Evolutionary conservation across 2,329 filamentous ascomycete species (phyloP).

Genomic region (Penicillium sp.): DNA sequence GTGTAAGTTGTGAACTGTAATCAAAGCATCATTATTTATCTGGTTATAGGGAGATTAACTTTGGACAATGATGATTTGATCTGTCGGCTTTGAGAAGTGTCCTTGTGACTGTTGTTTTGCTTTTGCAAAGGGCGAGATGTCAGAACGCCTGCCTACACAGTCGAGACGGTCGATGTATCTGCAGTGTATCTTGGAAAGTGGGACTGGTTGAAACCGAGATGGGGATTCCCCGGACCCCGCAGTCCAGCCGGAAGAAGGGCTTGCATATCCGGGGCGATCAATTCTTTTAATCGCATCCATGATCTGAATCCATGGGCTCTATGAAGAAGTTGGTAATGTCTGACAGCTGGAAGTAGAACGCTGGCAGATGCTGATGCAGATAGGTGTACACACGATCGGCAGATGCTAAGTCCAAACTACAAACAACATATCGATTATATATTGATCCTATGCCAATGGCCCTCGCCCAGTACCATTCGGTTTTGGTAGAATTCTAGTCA

Average conservation of each 20-base stretch:
- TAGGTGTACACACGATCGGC: background rate
- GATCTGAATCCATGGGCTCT: background rate
- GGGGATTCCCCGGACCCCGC: constrained; percentile 11
- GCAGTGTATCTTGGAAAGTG: constrained; percentile 2
- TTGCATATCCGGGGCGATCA: constrained; percentile 25
- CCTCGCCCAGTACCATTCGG: background rate
- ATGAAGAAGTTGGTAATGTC: background rate
- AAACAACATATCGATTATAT: background rate
- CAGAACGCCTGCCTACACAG: background rate
- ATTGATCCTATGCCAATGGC: background rate
- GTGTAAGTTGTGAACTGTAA: background rate
- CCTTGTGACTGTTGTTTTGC: constrained; percentile 1
- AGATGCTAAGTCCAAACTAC: background rate
- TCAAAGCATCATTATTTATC: background rate
- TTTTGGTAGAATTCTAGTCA: background rate
- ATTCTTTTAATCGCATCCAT: constrained; percentile 5
- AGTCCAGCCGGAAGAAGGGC: constrained; percentile 21
- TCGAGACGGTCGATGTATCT: background rate
- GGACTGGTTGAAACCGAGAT: constrained; percentile 14
- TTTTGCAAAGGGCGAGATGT: constrained; percentile 1
- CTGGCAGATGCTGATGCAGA: background rate
- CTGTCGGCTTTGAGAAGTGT: background rate
- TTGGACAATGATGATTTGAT: background rate
- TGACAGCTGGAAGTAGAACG: background rate
- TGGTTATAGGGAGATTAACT: background rate